A percentile compares a stretch with the other conserved stretches of the same genome.
phyloP scores from a whole-genome alignment of 192 early-diverging fungal species.

The Haplosporangium gracile region DNA sequence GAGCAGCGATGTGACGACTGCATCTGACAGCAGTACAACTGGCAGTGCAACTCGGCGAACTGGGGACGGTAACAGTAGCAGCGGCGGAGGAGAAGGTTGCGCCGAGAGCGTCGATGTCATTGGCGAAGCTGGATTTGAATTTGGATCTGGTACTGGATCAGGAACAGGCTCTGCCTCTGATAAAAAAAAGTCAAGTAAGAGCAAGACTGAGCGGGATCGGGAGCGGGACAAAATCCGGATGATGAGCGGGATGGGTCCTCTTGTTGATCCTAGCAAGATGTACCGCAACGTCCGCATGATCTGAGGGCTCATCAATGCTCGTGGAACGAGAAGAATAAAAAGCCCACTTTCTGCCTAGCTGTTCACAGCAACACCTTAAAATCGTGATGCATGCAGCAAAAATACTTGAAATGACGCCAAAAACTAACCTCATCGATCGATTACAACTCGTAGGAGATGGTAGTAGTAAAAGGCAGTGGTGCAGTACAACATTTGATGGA shows the following conservation, averaged over 20 bases:
- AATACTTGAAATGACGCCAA: no score
- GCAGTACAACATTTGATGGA: no score
- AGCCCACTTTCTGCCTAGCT: no score
- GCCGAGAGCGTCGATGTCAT: background rate
- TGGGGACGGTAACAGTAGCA: background rate
- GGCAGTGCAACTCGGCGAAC: background rate
- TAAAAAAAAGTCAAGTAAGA: constrained; percentile 17
- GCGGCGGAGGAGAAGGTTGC: background rate
- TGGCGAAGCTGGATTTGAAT: constrained; percentile 5
- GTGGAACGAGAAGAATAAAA: background rate
- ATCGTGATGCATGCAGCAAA: no score
- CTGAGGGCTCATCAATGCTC: background rate
- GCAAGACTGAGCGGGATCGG: constrained; percentile 22
- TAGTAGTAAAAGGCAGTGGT: no score
- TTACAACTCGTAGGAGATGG: no score
- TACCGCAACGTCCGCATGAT: constrained; percentile 55
- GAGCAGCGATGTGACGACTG: constrained; percentile 36
- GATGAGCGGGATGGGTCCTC: constrained; percentile 35
- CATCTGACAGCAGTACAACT: constrained; percentile 32
- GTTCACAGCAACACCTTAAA: no score
- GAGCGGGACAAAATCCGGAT: constrained; percentile 39
- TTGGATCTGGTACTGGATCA: background rate
- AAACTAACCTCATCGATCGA: no score
- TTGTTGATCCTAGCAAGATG: constrained; percentile 49
- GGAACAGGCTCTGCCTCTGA: background rate